Evolutionary conservation across 2,329 filamentous ascomycete species (phyloP).

Genomic region (Hirsutella thompsonii): DNA sequence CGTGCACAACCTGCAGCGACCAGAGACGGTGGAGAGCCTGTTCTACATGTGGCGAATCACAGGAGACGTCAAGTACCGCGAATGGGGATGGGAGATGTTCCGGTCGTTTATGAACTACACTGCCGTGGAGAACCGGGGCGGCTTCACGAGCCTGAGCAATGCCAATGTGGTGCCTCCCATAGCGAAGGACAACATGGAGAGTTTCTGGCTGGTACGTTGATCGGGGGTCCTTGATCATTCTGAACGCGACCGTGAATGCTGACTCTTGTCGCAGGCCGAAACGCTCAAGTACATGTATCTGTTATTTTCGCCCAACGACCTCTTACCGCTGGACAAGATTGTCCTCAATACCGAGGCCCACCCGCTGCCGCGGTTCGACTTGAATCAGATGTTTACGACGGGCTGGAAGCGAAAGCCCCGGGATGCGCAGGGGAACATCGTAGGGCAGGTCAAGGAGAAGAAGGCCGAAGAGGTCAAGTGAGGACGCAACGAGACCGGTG

Average conservation of each 20-base stretch:
- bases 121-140: constrained; percentile 61
- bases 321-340: constrained; percentile 73
- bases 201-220: constrained; percentile 79
- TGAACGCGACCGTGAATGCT: not conserved
- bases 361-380: constrained; percentile 74
- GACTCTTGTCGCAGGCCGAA: constrained; percentile 50
- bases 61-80: constrained; percentile 72
- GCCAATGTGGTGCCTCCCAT: constrained; percentile 59
- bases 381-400: constrained; percentile 63
- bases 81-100: constrained; percentile 99
- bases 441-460: constrained; percentile 5
- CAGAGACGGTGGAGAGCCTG: constrained; percentile 90
- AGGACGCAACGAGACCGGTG: too few relatives aligned
- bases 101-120: constrained; percentile 80
- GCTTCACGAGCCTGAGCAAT: constrained; percentile 71
- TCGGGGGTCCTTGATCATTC: not conserved
- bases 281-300: constrained; percentile 97
- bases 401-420: constrained; percentile 66
- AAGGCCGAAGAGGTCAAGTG: not conserved
- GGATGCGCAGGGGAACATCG: constrained; percentile 28
- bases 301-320: constrained; percentile 71
- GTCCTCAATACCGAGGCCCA: constrained; percentile 97
- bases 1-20: constrained; percentile 82
- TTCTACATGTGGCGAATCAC: constrained; percentile 99
- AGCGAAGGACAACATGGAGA: constrained; percentile 88